Evolutionary conservation across 1,284 basidiomycete species (phyloP), one percentile per base, ranked within the genome.

Genomic region (Papiliotrema flavescens): DNA sequence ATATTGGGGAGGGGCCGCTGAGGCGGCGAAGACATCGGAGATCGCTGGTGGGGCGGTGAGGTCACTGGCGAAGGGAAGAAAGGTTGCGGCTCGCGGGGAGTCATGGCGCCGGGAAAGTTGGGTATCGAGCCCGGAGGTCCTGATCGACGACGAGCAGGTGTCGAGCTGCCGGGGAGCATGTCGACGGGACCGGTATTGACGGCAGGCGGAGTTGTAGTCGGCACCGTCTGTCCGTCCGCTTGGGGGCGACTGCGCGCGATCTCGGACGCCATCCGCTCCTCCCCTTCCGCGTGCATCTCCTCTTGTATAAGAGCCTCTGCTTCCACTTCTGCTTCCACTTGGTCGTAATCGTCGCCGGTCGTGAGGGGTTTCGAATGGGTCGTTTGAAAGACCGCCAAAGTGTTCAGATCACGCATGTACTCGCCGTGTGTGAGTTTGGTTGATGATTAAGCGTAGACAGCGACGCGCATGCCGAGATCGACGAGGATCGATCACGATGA

Each of bases 41-140:
- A 60, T 47, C 50, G 57, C 19, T 35, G 49, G 22, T 44, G 44
- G 5, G 58, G 50, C 26, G 53, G 56, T 13, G 67, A 67, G 2
- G 51, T 49, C 1, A 55, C 55, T 1, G 67, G 66, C 2, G 67
- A 69, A 7, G 61, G 57, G 5, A 64, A 63, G 24, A 62, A 66
- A 20, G 62, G 59, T 13, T 54, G 51, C 26, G 65, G 60, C 17
- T 56, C 56, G 17, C 67, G 54, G 39, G 53, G 58, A 41, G 64
- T 58, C 17, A 49, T 56, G 17, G 60, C 41, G 13, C 47, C 49
- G 9, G 65, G 67, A 41, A 69, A 69, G 34, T 69, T 56, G 6
- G 66, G 66, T 17, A 69, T 66, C 24, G 40, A 46, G 4, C 58
- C 45, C 2, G 63, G 66, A 19, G 66, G 54, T 14, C 45, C 53